Evolutionary conservation across 108 stramenopile genomes (phyloP).

Genomic region (Stephanodiscus minutulus): DNA sequence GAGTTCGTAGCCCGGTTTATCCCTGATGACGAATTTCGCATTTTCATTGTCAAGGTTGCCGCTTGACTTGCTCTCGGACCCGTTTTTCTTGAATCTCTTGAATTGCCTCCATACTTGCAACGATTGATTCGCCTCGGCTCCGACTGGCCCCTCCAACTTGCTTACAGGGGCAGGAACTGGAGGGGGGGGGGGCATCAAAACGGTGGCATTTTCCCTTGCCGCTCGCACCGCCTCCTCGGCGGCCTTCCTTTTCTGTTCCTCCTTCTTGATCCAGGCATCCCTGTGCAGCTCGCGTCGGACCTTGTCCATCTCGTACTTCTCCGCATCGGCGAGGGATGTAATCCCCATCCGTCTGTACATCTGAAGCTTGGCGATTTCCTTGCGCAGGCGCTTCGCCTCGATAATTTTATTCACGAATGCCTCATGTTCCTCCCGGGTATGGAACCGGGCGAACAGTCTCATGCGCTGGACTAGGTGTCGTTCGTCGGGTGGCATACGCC

Average conservation of each 20-base stretch:
- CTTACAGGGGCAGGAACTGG: background rate
- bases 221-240: slow-evolving; percentile 45
- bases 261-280: slow-evolving; percentile 61
- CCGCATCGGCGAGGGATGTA: slow-evolving; percentile 75
- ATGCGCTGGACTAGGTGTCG: slow-evolving; percentile 86
- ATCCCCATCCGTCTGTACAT: slow-evolving; percentile 90
- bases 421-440: slow-evolving; percentile 86
- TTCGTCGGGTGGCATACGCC: slow-evolving; percentile 80
- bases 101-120: slow-evolving; percentile 43
- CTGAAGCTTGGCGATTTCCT: slow-evolving; percentile 95
- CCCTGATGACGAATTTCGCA: slow-evolving; percentile 31
- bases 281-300: slow-evolving; percentile 76
- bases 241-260: slow-evolving; percentile 53
- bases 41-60: background rate
- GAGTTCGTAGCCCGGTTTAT: slow-evolving; percentile 61
- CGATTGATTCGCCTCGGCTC: slow-evolving; percentile 37
- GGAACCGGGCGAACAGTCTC: slow-evolving; percentile 92
- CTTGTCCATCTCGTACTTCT: slow-evolving; percentile 87
- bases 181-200: slow-evolving; percentile 1
- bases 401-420: slow-evolving; percentile 80
- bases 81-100: slow-evolving; percentile 10
- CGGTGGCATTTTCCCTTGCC: slow-evolving; percentile 33
- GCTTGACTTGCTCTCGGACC: slow-evolving; percentile 2
- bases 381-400: slow-evolving; percentile 81
- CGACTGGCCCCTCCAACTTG: slow-evolving; percentile 18